Base-by-base conservation (phyloP, 176 grass and related monocot genomes). In the Cenchrus americanus region DNA sequence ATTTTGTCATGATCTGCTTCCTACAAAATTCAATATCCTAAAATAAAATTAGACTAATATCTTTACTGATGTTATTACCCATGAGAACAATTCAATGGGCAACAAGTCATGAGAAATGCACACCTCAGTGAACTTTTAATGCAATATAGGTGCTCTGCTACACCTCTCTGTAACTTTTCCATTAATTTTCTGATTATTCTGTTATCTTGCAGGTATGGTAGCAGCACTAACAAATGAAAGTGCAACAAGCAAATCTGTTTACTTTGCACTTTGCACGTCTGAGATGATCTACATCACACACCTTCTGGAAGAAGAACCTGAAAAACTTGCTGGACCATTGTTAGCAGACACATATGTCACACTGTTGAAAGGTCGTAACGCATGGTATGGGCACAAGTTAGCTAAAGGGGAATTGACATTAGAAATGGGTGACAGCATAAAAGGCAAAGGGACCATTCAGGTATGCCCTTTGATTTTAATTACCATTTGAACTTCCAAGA, bases 231-330 rank as follows among this genome's bases (percentile, higher is more conserved):
- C 96, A 52, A 99, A 96, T 70, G 96, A 99, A 74, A 99, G 96
- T 77, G 96, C 96, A 43, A 99, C 96, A 10, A 99, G 96, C 91
- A 99, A 99, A 69, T 86, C 96, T 1, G 96, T 99, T 69, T 99
- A 99, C 77, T 99, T 99, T 80, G 91, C 96, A 49, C 96, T 95
- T 62, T 99, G 96, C 75, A 99, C 96, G 58, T 99, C 96, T 60
- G 96, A 99, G 89, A 96, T 99, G 96, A 99, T 99, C 88, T 99
- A 95, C 74, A 96, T 99, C 89, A 99, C 96, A 71, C 96, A 99
- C 70, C 86, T 99, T 62, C 74, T 99, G 78, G 87, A 94, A 62
- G 89, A 99, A 87, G 93, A 94, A 58, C 96, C 96, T 12, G 96
- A 96, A 87, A 99, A 99, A 82, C 93, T 99, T 75, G 96, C 96